Base-by-base conservation (phyloP, 2,329 filamentous ascomycete species). In the Sordariomycetes sp. region DNA sequence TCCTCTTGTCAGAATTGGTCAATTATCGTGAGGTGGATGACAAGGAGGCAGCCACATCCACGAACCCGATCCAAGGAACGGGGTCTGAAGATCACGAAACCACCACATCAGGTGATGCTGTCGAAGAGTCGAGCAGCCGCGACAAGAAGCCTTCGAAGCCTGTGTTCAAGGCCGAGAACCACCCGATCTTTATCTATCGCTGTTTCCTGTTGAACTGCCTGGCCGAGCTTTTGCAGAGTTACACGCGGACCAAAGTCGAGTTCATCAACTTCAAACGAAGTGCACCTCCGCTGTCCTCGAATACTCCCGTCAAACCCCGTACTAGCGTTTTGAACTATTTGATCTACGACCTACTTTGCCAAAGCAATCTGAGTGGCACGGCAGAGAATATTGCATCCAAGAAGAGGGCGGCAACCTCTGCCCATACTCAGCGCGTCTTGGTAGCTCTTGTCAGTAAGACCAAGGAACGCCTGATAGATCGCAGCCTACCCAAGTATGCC, bases 201-300 rank as follows among this genome's bases (percentile, higher is more conserved):
- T 95, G 90, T 62, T 95, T 96, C 64, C 65, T 99, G 33, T 72
- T 99, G 21, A 87, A 92, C 52, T 94, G 88, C 49, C 66, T 99
- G 25, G 81, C 86, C 1, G 92, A 99, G 57, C 73, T 98, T 11
- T 68, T 98, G 11, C 79, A 84, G 37, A 93, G 83, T 49, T 98
- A 96, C 62, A 94, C 87, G 46, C 79, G 87, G 35, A 86, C 87
- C 8, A 99, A 99, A 68, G 77, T 98, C 28, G 93, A 98, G 54
- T 96, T 99, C 54, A 95, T 99, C 65, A 96, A 95, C 57, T 98
- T 95, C 63, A 96, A 93, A 45, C 81, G 90, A 40, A 94, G 88
- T 51, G 82, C 86, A 6, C 84, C 87, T 35, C 86, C 90, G 30
- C 72, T 86, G 29, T 81, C 86, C 46, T 81, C 81, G 9, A 79